phyloP scores from a whole-genome alignment of 805 yeast genomes.

The Candida sonorensis region DNA sequence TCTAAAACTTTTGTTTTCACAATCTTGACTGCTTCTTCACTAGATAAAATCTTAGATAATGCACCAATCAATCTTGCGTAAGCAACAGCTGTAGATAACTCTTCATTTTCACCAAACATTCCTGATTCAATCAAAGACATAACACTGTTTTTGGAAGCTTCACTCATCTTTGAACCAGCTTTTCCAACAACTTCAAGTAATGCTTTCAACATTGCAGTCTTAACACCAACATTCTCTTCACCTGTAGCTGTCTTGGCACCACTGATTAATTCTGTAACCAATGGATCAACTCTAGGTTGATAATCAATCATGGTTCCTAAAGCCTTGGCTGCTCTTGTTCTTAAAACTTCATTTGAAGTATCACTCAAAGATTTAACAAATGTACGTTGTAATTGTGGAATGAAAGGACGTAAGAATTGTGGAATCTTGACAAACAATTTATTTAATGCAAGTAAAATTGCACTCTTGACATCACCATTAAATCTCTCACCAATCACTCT shows the following conservation, averaged over 20 bases:
- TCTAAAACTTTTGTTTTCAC: constrained; percentile 53
- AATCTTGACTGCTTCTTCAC: constrained; percentile 57
- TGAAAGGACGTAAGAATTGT: constrained; percentile 84
- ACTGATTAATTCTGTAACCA: constrained; percentile 73
- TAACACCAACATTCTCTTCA: constrained; percentile 52
- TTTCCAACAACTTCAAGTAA: constrained; percentile 72
- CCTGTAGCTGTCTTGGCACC: constrained; percentile 62
- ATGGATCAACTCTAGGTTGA: constrained; percentile 92
- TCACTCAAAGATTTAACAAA: constrained; percentile 89
- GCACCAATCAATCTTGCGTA: constrained; percentile 78
- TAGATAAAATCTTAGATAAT: constrained; percentile 56
- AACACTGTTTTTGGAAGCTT: constrained; percentile 60
- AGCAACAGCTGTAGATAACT: constrained; percentile 61
- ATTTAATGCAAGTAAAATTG: constrained; percentile 82
- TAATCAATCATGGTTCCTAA: constrained; percentile 80
- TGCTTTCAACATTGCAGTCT: constrained; percentile 80
- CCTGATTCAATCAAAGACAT: constrained; percentile 71
- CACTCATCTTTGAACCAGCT: constrained; percentile 75
- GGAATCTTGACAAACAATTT: constrained; percentile 78
- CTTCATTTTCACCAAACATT: constrained; percentile 30
- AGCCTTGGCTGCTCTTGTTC: constrained; percentile 84
- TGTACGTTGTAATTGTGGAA: constrained; percentile 96
- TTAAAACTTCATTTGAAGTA: constrained; percentile 59
- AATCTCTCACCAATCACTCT: constrained; percentile 97
- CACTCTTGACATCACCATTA: constrained; percentile 84